Percentiles rank a stretch among this genome's conserved stretches.
Conservation (phyloP, 2,329 filamentous ascomycete genomes). For the Leptographium wingfieldii region DNA sequence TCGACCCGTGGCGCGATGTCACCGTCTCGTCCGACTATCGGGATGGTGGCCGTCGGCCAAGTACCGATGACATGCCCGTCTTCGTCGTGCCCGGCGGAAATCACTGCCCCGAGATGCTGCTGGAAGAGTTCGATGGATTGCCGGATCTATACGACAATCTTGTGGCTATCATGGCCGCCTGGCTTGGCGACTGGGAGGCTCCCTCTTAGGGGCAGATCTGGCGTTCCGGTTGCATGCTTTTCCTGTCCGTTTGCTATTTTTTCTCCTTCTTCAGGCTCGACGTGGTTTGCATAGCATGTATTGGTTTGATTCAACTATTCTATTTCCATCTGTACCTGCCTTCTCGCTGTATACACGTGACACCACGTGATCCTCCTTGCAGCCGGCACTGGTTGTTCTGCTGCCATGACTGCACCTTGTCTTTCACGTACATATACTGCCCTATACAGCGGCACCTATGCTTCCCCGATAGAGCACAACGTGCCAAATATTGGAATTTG, state of each 20-base stretch:
- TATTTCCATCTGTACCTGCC: too few species aligned
- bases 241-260: too few species aligned
- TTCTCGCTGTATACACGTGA: too few species aligned
- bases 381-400: too few species aligned
- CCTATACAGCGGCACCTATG: not conserved
- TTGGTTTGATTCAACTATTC: too few species aligned
- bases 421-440: not conserved
- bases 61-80: slow-evolving; percentile 21
- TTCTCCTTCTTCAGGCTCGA: too few species aligned
- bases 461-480: not conserved
- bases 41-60: slow-evolving; percentile 23
- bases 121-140: not conserved
- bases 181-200: slow-evolving; percentile 4
- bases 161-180: slow-evolving; percentile 2
- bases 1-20: slow-evolving; percentile 27
- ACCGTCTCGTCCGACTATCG: slow-evolving; percentile 25
- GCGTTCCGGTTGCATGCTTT: too few species aligned
- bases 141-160: slow-evolving; percentile 4
- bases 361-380: too few species aligned
- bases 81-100: slow-evolving; percentile 23
- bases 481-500: not conserved
- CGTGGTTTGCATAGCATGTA: too few species aligned
- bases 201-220: too few species aligned
- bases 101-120: slow-evolving; percentile 26
- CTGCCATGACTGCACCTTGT: not conserved